phyloP scores from a whole-genome alignment of 2,329 filamentous ascomycete species.

The Emydomyces testavorans region DNA sequence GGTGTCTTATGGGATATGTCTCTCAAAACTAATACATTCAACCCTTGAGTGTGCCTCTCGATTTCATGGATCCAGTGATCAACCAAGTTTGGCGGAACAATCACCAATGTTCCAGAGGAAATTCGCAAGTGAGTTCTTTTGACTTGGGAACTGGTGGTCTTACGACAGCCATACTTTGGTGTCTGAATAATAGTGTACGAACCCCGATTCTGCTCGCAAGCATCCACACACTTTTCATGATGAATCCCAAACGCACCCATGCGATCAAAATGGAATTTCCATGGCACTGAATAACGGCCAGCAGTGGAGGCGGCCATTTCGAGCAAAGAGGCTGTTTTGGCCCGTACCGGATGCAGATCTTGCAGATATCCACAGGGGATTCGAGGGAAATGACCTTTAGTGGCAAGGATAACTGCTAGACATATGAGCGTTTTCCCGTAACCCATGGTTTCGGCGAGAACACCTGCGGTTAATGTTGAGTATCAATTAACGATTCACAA shows the following conservation, averaged over 20 bases:
- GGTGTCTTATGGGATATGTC: slow-evolving; percentile 46
- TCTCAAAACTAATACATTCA: slow-evolving; percentile 55
- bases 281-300: slow-evolving; percentile 57
- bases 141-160: slow-evolving; percentile 25
- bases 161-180: slow-evolving; percentile 33
- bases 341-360: slow-evolving; percentile 31
- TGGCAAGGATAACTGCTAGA: slow-evolving; percentile 63
- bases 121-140: slow-evolving; percentile 2
- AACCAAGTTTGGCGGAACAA: slow-evolving; percentile 73
- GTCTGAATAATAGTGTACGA: slow-evolving; percentile 46
- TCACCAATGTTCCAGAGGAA: slow-evolving; percentile 54
- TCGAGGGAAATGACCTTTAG: slow-evolving; percentile 54
- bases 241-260: slow-evolving; percentile 40
- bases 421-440: slow-evolving; percentile 81
- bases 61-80: slow-evolving; percentile 79
- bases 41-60: slow-evolving; percentile 56
- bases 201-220: slow-evolving; percentile 48
- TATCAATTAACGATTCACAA: not conserved
- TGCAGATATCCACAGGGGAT: slow-evolving; percentile 52
- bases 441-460: slow-evolving; percentile 41
- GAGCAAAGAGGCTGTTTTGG: slow-evolving; percentile 50
- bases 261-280: slow-evolving; percentile 52
- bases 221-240: slow-evolving; percentile 44
- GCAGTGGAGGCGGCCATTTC: slow-evolving; percentile 65
- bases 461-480: slow-evolving; percentile 22